Evolutionary conservation across 169 alveolate species (phyloP).

Genomic region (Neospora caninum): DNA sequence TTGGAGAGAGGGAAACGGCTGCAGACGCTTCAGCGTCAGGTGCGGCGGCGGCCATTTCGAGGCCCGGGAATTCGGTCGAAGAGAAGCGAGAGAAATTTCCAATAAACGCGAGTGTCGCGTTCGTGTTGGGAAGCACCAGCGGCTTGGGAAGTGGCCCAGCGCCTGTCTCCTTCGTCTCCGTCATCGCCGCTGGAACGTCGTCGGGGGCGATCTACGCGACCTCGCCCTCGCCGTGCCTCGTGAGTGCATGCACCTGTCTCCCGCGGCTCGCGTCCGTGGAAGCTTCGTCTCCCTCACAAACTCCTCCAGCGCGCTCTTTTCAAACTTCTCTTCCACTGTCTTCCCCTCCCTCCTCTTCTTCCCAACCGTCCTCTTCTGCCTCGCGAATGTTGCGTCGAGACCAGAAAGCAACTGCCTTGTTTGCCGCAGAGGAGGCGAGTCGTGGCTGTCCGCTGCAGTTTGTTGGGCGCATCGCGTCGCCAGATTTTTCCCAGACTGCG

Average conservation of each 20-base stretch:
- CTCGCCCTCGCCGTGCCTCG: slow-evolving; percentile 3
- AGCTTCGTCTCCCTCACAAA: not conserved
- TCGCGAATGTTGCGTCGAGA: not conserved
- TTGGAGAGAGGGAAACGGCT: not conserved
- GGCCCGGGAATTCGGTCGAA: too few species aligned
- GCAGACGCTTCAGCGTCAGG: not conserved
- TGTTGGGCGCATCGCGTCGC: not conserved
- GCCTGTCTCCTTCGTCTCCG: not conserved
- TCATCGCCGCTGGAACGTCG: slow-evolving; percentile 9
- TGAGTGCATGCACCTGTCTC: not conserved
- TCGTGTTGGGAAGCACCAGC: not conserved
- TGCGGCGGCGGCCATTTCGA: too few species aligned
- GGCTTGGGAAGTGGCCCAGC: not conserved
- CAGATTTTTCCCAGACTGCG: not conserved
- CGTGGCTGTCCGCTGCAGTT: not conserved
- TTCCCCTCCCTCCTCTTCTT: slow-evolving; percentile 22
- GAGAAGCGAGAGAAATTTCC: too few species aligned
- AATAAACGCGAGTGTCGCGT: not conserved
- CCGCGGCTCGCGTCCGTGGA: not conserved
- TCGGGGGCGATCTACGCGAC: not conserved
- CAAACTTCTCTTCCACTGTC: not conserved
- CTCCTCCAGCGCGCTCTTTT: not conserved
- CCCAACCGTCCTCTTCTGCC: not conserved
- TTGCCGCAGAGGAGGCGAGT: not conserved
- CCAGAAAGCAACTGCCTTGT: not conserved